A percentile compares a stretch with the other conserved stretches of the same genome.
phyloP scores from a whole-genome alignment of 768 basidiomycete genomes.

The Pleurotus platypus region DNA sequence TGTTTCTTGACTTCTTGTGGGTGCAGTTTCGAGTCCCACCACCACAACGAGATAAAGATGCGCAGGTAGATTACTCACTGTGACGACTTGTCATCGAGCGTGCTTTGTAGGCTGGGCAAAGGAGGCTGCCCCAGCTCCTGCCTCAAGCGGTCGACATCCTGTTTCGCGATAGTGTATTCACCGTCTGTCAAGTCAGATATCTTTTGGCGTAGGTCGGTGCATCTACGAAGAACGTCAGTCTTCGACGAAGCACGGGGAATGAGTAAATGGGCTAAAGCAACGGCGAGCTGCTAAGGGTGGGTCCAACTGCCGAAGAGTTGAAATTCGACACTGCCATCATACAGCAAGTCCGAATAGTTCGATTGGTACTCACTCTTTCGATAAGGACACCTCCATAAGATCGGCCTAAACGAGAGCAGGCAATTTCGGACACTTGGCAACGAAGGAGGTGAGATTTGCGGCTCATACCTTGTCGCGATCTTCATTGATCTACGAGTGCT shows the following conservation, averaged over 20 bases:
- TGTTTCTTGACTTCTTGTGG: background rate
- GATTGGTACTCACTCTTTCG: slow-evolving; percentile 54
- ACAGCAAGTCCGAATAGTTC: slow-evolving; percentile 6
- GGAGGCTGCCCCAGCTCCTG: slow-evolving; percentile 75
- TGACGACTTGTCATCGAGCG: slow-evolving; percentile 66
- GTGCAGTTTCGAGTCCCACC: background rate
- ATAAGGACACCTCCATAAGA: slow-evolving; percentile 61
- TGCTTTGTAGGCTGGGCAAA: slow-evolving; percentile 66
- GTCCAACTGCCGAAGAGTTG: background rate
- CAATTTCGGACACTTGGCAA: background rate
- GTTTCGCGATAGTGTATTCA: slow-evolving; percentile 72
- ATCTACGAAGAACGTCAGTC: slow-evolving; percentile 35
- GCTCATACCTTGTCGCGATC: slow-evolving; percentile 66
- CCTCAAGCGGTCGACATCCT: slow-evolving; percentile 73
- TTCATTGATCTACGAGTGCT: slow-evolving; percentile 59
- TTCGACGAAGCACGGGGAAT: background rate
- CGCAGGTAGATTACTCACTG: slow-evolving; percentile 31
- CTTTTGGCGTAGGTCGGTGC: slow-evolving; percentile 61
- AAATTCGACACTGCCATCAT: background rate
- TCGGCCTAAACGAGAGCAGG: slow-evolving; percentile 45
- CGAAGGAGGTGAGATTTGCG: slow-evolving; percentile 4
- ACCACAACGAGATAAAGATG: slow-evolving; percentile 8
- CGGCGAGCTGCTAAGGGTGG: background rate
- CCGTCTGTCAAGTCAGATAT: slow-evolving; percentile 68
- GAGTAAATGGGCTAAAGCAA: background rate